A percentile compares a stretch with the other conserved stretches of the same genome.
Evolutionary conservation across 805 yeast species (phyloP).

Genomic region (Sungouiozyma intestinalis): DNA sequence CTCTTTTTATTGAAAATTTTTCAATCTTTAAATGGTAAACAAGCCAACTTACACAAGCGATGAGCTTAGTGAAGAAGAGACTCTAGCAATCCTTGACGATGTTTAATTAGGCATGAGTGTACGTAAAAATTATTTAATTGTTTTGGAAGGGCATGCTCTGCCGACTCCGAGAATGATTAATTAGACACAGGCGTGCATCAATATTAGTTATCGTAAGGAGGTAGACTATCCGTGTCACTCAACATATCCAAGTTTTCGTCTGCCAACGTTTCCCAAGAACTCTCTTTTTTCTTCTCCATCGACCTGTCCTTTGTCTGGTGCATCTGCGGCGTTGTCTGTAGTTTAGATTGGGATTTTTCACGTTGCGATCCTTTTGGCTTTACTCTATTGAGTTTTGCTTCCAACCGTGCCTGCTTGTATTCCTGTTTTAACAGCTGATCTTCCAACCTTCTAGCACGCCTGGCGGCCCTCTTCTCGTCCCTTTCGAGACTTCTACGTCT

Average conservation of each 20-base stretch:
- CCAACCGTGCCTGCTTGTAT: not conserved
- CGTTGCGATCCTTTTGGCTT: too few species aligned
- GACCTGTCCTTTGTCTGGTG: too few species aligned
- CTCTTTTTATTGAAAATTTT: not conserved
- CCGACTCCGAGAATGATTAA: too few species aligned
- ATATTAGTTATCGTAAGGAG: not conserved
- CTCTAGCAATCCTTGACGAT: not conserved
- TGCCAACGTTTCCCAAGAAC: not conserved
- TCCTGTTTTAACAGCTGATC: not conserved
- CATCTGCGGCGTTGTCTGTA: not conserved
- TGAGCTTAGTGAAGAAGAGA: not conserved
- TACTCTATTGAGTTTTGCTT: not conserved
- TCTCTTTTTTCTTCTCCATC: too few species aligned
- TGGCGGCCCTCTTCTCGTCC: not conserved
- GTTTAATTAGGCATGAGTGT: too few species aligned
- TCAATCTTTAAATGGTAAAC: slow-evolving; percentile 1
- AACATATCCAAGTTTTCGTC: not conserved
- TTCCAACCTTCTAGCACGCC: not conserved
- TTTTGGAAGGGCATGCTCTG: too few species aligned
- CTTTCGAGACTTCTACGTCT: not conserved
- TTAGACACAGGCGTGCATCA: too few species aligned
- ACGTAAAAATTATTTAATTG: too few species aligned
- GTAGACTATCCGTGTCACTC: not conserved
- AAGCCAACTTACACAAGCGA: not conserved
- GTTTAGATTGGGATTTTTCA: not conserved